Evolutionary conservation across 345 rosid species (phyloP), one percentile per base, ranked within the genome.

Genomic region (Clarkia xantiana): DNA sequence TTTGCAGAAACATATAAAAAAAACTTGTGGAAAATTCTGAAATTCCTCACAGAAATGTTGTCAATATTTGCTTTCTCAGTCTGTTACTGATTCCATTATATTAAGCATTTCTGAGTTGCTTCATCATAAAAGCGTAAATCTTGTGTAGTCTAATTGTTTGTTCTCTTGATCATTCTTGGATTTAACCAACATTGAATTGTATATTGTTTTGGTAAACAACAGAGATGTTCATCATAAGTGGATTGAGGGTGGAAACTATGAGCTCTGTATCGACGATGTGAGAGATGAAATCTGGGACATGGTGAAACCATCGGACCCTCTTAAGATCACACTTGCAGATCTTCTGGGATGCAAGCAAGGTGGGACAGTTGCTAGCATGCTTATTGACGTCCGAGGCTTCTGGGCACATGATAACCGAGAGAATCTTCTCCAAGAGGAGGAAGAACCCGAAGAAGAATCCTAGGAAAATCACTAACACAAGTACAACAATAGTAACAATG

Each of bases 391-490:
- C 46, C 93, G 98, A 3, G 96, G 96, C 48, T 91, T 87, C 66
- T 91, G 98, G 98, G 98, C 98, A n/a, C 99, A 87, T 22, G 99
- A 93, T 63, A 93, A 87, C 55, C 71, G 99, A 64, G 99, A 93
- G 65, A 93, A 93, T 63, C 95, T 93, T 57, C 95, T 93, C 42
- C 99, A 93, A 62, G 99, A 93, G 70, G 96, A 91, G 57, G 96
- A 87, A 67, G 99, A 93, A 55, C 98, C 96, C 0, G 94, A 78
- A 50, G 67, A 62, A 51, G 66, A 62, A 39, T 45, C 44, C 40
- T 47, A 7, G 22, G 20, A 40, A 29, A 13, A 14, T 49, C 19
- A 10, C 53, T 49, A 34, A 49, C 53, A 29, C 40, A 34, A 49
- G 19, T 6, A 0, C 36, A 10, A 5, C 6, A 29, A 29, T 29